phyloP scores from a whole-genome alignment of 106 monocot species.

The Agapanthus africanus region DNA sequence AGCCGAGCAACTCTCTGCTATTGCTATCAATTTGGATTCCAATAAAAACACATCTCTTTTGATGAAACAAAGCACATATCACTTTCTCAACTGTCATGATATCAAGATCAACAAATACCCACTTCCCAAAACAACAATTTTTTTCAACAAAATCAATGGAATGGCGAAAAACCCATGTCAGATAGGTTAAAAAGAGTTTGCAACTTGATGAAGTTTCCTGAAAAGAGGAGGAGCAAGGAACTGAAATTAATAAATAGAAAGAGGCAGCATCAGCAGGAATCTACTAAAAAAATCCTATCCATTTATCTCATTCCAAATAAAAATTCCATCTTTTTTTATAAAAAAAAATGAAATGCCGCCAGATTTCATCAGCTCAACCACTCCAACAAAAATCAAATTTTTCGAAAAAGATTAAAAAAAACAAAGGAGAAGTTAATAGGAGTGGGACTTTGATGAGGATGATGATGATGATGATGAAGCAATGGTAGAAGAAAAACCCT shows the following conservation, averaged over 20 bases:
- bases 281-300: slow-evolving; percentile 9
- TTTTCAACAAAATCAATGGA: too few species aligned
- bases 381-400: too few species aligned
- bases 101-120: neutral
- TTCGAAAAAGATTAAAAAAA: too few species aligned
- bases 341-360: slow-evolving; percentile 11
- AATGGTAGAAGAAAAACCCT: too few species aligned
- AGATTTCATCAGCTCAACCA: too few species aligned
- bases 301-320: neutral
- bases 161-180: neutral
- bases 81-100: slow-evolving; percentile 8
- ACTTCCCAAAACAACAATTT: too few species aligned
- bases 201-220: neutral
- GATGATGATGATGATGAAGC: too few species aligned
- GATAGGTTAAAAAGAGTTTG: too few species aligned
- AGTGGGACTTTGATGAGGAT: neutral
- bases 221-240: neutral
- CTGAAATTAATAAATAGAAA: too few species aligned
- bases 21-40: too few species aligned
- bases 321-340: neutral
- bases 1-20: slow-evolving; percentile 62
- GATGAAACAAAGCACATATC: too few species aligned
- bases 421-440: neutral
- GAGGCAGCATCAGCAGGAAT: neutral
- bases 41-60: slow-evolving; percentile 48